Base-by-base conservation (phyloP, 2,329 filamentous ascomycete genomes). In the Clonostachys solani region DNA sequence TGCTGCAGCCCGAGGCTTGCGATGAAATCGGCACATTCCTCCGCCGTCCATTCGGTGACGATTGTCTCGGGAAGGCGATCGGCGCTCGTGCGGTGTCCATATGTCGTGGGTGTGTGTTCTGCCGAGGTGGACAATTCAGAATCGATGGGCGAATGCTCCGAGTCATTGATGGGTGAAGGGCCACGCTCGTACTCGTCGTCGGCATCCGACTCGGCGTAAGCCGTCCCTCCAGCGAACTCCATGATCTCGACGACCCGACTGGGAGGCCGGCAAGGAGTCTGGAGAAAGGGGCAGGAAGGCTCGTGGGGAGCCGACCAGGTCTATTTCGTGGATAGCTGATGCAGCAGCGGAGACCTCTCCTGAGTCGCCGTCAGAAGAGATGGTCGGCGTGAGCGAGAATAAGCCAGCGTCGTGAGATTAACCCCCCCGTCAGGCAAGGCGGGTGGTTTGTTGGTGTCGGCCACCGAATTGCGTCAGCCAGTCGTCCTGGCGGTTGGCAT, bases 11-110 rank as follows among this genome's bases (percentile, higher is more conserved):
- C 89, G 58, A 96, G 80, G 51, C 83, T 84, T 47, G 83, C 79
- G 56, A 96, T 81, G 62, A 95, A 97, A 59, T 95, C 90, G 54
- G 90, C 90, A 68, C 89, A 92, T 69, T 97, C 90, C 50, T 95
- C 89, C 15, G 83, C 85, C 3, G 84, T 85, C 88, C 88, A 94
- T 58, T 90, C 84, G 33, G 83, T 83, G 56, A 92, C 87, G 60
- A 87, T 81, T 43, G 86, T 87, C 59, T 87, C 84, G 55, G 87
- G 87, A 54, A 88, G 74, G 46, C 79, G 73, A 64, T 87, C 83
- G 60, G 77, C 78, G 59, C 78, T 81, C 62, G 69, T 75, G 50
- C 78, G 81, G 58, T 86, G 83, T 54, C 81, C 84, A 58, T 87
- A 89, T 44, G 86, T 90, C 43, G 87, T 92, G 17, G 88, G 88